phyloP scores from a whole-genome alignment of 2,329 filamentous ascomycete species.

The Fusarium scirpi region DNA sequence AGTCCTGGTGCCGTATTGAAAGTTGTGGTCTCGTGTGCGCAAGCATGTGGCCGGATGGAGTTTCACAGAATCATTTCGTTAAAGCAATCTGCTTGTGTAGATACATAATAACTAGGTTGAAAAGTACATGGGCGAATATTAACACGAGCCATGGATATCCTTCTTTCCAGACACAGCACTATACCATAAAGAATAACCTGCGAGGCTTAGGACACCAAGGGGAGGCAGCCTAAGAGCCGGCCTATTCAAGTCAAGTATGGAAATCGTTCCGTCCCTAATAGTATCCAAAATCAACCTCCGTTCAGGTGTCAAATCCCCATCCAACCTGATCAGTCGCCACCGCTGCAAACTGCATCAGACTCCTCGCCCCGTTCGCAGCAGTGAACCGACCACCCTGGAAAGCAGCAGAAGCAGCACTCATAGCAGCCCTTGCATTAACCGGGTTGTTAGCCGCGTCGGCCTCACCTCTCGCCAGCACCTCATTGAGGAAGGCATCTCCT shows the following conservation, averaged over 20 bases:
- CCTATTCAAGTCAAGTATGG: too few relatives aligned
- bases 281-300: too few relatives aligned
- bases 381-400: constrained; percentile 34
- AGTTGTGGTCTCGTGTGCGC: rapidly evolving
- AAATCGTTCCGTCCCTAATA: too few relatives aligned
- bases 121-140: too few relatives aligned
- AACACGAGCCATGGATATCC: too few relatives aligned
- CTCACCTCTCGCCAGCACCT: constrained; percentile 32
- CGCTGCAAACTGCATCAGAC: constrained; percentile 29
- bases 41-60: too few relatives aligned
- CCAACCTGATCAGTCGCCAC: constrained; percentile 32
- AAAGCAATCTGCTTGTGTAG: background rate
- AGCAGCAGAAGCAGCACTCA: constrained; percentile 31
- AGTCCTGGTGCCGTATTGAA: too few relatives aligned
- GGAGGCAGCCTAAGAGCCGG: too few relatives aligned
- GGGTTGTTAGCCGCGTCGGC: background rate
- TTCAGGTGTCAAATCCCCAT: constrained; percentile 42
- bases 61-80: too few relatives aligned
- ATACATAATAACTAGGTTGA: background rate
- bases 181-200: too few relatives aligned
- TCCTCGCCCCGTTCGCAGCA: constrained; percentile 12
- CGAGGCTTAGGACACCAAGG: too few relatives aligned
- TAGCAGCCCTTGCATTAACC: constrained; percentile 18
- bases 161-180: too few relatives aligned
- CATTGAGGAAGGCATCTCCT: constrained; percentile 29